A percentile compares a stretch with the other conserved stretches of the same genome.
Evolutionary conservation across 148 eudicot genomes (phyloP).

Genomic region (Rhododendron mucronatum): DNA sequence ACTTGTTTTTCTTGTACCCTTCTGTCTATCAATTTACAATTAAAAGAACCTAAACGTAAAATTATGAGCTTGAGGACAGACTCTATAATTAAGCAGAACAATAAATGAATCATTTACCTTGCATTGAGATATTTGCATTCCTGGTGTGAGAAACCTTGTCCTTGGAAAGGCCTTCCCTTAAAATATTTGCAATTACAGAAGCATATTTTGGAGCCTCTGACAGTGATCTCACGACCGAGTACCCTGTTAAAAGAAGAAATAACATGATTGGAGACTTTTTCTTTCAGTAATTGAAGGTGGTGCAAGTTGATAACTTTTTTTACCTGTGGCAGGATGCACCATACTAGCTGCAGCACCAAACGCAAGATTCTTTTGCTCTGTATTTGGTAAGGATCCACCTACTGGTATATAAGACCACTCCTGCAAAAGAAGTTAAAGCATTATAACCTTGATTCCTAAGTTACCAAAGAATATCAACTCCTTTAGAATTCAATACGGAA

Average conservation of each 20-base stretch:
- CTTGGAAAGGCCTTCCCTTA: slow-evolving; percentile 41
- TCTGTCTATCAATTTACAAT: background rate
- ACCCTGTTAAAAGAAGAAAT: slow-evolving; percentile 43
- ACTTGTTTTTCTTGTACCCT: background rate
- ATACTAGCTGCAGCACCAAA: slow-evolving; percentile 99
- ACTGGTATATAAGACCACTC: slow-evolving; percentile 99
- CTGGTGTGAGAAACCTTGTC: slow-evolving; percentile 30
- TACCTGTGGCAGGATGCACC: slow-evolving; percentile 99
- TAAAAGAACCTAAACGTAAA: background rate
- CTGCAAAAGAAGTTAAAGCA: slow-evolving; percentile 35
- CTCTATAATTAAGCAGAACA: background rate
- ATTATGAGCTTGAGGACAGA: background rate
- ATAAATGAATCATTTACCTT: slow-evolving; percentile 39
- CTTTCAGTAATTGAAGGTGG: slow-evolving; percentile 2
- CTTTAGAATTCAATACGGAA: background rate
- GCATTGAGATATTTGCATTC: slow-evolving; percentile 70
- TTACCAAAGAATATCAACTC: background rate
- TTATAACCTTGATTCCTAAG: background rate
- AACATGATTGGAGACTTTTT: background rate
- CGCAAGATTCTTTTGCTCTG: slow-evolving; percentile 94
- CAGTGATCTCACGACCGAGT: slow-evolving; percentile 90
- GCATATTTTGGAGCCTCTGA: slow-evolving; percentile 98
- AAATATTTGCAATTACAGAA: slow-evolving; percentile 66
- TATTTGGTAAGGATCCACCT: slow-evolving; percentile 93
- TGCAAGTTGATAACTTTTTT: background rate